Percentiles rank a stretch among this genome's conserved stretches.
These are phyloP conservation scores for Penicillium samsonianum DNA, from an alignment of 495 filamentous ascomycete genomes.

Conservation along the genomic window DNA sequence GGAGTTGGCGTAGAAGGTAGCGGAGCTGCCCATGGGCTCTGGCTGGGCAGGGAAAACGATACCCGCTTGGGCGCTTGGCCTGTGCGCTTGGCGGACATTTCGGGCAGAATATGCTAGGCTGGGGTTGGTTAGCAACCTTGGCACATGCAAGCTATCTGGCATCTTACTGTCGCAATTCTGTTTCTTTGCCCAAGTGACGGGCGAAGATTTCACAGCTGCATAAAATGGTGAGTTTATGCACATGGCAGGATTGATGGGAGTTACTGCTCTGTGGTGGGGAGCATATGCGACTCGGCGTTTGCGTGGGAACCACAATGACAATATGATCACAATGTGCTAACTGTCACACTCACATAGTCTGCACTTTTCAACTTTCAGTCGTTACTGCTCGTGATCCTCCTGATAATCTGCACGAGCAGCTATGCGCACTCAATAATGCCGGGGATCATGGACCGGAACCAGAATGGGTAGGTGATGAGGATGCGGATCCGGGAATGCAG, in stretches of 20 bases:
- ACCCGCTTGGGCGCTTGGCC: conserved; percentile 10
- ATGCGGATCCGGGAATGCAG: not conserved
- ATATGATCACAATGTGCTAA: conserved; percentile 15
- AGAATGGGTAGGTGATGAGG: conserved; percentile 66
- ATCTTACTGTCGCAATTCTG: conserved; percentile 1
- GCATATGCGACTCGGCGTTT: not conserved
- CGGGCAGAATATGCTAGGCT: conserved; percentile 25
- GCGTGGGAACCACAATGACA: conserved; percentile 15
- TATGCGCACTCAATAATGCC: conserved; percentile 91
- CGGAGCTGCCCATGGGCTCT: not conserved
- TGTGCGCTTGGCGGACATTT: conserved; percentile 29
- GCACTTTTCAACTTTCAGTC: conserved; percentile 98
- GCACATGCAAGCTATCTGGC: conserved; percentile 5
- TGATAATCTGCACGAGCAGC: conserved; percentile 92
- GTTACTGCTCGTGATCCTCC: conserved; percentile 86
- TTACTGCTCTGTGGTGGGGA: conserved; percentile 1
- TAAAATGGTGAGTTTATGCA: conserved; percentile 24
- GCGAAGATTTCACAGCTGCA: conserved; percentile 3
- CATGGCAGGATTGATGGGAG: not conserved
- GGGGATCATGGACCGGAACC: conserved; percentile 88
- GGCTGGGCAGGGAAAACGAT: not conserved
- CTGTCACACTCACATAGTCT: conserved; percentile 54
- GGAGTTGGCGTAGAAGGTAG: not conserved
- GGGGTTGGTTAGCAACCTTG: conserved; percentile 1
- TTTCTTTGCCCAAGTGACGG: not conserved